phyloP scores from a whole-genome alignment of 1,139 yeast species.

The Nadsonia starkeyi-henricii region DNA sequence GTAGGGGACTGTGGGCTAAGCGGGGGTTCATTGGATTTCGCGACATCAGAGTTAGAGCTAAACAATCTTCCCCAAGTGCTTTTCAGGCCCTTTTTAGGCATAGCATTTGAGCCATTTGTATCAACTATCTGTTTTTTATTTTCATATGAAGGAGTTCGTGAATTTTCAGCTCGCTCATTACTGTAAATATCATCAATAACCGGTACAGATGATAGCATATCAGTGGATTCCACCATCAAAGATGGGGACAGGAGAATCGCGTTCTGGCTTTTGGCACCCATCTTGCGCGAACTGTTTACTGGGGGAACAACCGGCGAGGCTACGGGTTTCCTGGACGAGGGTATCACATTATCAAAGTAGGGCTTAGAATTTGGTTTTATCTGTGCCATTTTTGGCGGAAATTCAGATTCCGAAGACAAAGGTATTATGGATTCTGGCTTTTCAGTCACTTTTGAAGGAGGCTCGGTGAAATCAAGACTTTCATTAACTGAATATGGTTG shows the following conservation, averaged over 20 bases:
- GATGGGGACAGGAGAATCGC: slow-evolving; percentile 5
- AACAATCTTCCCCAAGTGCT: background rate
- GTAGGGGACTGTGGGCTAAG: background rate
- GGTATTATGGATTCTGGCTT: background rate
- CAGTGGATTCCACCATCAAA: slow-evolving; percentile 7
- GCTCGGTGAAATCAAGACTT: too few relatives aligned
- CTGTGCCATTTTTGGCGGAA: too few relatives aligned
- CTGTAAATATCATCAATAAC: too few relatives aligned
- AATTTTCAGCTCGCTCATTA: background rate
- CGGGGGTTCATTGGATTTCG: background rate
- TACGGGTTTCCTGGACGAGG: background rate
- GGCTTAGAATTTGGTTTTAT: background rate
- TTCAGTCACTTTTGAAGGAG: background rate
- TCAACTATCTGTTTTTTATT: background rate
- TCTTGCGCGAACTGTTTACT: background rate
- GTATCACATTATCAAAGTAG: background rate
- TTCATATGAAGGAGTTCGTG: background rate
- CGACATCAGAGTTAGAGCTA: background rate
- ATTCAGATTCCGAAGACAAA: background rate
- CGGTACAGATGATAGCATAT: slow-evolving; percentile 7
- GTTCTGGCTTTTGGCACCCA: background rate
- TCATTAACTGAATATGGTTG: too few relatives aligned
- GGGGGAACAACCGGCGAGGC: too few relatives aligned
- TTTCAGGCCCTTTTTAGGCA: background rate
- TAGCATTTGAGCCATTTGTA: background rate